Percentiles rank a stretch among this genome's conserved stretches.
Conservation (phyloP, 2,329 filamentous ascomycete genomes). For the Periconia sp. region DNA sequence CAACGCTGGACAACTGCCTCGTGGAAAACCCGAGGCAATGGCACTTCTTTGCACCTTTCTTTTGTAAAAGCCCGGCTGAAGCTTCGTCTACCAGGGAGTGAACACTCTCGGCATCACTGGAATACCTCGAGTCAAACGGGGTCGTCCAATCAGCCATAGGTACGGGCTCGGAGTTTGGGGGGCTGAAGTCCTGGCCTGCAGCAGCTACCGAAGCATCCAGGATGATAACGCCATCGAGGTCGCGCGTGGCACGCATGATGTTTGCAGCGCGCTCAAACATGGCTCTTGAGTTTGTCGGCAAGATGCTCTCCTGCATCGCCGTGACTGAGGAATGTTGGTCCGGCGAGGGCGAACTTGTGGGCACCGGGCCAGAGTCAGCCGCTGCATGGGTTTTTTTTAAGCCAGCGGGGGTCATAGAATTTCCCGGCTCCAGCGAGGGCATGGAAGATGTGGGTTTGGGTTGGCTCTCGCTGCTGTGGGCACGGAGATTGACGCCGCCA, state of each 20-base stretch:
- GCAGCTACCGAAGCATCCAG: conserved; percentile 41
- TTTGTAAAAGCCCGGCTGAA: too few relatives aligned
- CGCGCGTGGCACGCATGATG: conserved; percentile 38
- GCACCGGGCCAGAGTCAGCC: neutral
- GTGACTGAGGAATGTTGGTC: conserved; percentile 21
- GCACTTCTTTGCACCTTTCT: too few relatives aligned
- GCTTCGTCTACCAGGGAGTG: too few relatives aligned
- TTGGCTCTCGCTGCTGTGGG: conserved; percentile 13
- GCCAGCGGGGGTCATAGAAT: neutral
- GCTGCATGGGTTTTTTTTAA: conserved; percentile 1
- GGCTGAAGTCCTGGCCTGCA: too few relatives aligned
- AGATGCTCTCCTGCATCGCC: conserved; percentile 33
- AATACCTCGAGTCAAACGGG: too few relatives aligned
- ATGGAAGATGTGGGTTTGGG: neutral
- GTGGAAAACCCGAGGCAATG: too few relatives aligned
- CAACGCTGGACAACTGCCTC: too few relatives aligned
- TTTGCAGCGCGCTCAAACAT: conserved; percentile 44
- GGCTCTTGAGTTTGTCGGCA: conserved; percentile 32
- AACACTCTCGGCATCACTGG: too few relatives aligned
- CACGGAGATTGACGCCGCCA: conserved; percentile 28
- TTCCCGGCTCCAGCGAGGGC: conserved; percentile 2
- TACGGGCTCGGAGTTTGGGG: too few relatives aligned
- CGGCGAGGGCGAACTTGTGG: neutral
- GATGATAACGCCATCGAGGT: conserved; percentile 42
- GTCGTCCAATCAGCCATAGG: too few relatives aligned